Conservation (phyloP, 2,329 filamentous ascomycete genomes). For the Cladosporium halotolerans region DNA sequence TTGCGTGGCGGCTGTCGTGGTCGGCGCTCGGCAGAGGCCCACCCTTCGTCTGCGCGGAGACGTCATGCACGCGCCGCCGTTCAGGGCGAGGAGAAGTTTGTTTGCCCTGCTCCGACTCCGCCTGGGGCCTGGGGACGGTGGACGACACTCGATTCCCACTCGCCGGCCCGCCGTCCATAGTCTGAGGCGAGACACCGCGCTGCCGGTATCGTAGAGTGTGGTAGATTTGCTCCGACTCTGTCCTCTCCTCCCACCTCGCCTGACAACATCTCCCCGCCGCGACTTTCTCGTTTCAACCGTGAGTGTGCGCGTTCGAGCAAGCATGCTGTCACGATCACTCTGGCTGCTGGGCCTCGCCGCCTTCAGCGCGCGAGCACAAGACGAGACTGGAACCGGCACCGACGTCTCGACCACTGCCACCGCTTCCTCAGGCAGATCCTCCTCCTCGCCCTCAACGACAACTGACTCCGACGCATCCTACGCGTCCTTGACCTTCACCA, state of each 20-base stretch:
- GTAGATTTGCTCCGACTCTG: neutral
- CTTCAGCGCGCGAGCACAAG: conserved; percentile 26
- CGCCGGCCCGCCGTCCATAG: too few relatives aligned
- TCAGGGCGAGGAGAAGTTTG: too few relatives aligned
- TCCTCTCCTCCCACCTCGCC: neutral
- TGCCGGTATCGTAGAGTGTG: neutral
- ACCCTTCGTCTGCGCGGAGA: too few relatives aligned
- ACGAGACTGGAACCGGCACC: conserved; percentile 16
- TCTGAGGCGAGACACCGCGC: too few relatives aligned
- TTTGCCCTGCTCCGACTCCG: too few relatives aligned
- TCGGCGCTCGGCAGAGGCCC: too few relatives aligned
- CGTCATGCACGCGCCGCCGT: too few relatives aligned
- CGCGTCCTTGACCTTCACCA: conserved; percentile 20
- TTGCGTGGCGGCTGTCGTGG: too few relatives aligned
- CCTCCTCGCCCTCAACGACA: neutral
- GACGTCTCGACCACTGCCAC: conserved; percentile 24
- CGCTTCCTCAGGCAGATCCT: conserved; percentile 11
- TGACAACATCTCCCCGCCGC: neutral
- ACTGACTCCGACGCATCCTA: neutral
- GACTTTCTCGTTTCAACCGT: neutral
- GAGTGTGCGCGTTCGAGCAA: conserved; percentile 4
- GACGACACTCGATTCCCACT: too few relatives aligned
- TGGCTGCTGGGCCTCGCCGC: conserved; percentile 32
- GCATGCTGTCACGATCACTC: conserved; percentile 24
- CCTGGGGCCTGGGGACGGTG: too few relatives aligned